These are phyloP conservation scores for Zymoseptoria crescenta DNA, from an alignment of 2,329 filamentous ascomycete genomes.

Conservation along the genomic window DNA sequence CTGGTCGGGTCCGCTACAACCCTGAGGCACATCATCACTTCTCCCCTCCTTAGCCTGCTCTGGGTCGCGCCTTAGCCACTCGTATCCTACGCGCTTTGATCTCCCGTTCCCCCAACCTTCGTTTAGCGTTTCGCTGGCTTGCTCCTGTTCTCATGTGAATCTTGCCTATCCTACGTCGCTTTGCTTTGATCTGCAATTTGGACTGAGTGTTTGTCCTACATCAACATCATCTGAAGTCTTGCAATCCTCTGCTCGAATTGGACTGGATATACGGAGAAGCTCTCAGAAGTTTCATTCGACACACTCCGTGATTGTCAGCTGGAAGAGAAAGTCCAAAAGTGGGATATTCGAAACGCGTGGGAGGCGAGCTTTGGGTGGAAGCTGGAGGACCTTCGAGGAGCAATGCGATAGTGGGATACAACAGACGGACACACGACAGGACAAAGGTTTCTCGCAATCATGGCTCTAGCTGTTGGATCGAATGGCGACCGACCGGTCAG, in stretches of 20 bases:
- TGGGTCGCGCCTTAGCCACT: neutral
- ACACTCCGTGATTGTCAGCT: neutral
- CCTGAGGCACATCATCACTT: conserved; percentile 2
- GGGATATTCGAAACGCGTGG: neutral
- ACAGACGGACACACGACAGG: neutral
- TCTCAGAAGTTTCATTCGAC: neutral
- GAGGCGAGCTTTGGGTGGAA: neutral
- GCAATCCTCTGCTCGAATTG: neutral
- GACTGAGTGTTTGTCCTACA: neutral
- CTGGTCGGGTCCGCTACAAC: conserved; percentile 9
- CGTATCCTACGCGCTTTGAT: neutral
- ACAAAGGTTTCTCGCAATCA: conserved; percentile 3
- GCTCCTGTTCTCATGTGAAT: neutral
- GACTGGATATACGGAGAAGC: neutral
- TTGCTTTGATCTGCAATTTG: neutral
- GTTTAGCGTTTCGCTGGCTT: neutral
- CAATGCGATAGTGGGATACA: neutral
- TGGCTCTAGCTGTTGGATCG: conserved; percentile 25
- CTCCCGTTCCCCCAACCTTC: neutral
- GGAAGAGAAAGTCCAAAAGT: neutral
- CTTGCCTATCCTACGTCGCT: neutral
- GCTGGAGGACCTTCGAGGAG: neutral
- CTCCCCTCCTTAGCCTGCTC: neutral
- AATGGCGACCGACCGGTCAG: conserved; percentile 51
- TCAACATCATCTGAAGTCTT: neutral